Evolutionary conservation across 306 rosid genomes (phyloP).

Genomic region (Neltuma alba): DNA sequence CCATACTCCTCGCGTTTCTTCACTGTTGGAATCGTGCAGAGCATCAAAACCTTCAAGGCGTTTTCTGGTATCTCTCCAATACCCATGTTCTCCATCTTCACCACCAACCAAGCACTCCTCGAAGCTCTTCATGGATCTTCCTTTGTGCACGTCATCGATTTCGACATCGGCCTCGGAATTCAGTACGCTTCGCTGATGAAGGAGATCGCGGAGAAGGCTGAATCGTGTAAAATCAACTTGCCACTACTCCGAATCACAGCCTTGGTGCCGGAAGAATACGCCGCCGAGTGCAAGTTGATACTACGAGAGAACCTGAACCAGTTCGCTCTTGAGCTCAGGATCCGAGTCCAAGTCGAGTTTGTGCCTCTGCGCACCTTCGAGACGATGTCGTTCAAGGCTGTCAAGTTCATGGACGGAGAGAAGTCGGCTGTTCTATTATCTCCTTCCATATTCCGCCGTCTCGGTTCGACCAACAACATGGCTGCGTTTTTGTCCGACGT

Average conservation of each 20-base stretch:
- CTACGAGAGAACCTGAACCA: conserved; percentile 68
- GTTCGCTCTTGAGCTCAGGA: conserved; percentile 74
- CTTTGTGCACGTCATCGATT: conserved; percentile 73
- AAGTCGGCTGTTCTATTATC: conserved; percentile 68
- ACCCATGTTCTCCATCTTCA: conserved; percentile 84
- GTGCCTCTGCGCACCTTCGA: conserved; percentile 61
- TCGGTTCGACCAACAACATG: conserved; percentile 36
- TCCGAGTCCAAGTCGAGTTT: conserved; percentile 74
- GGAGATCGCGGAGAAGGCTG: conserved; percentile 68
- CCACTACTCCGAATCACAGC: conserved; percentile 76
- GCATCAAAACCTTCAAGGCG: conserved; percentile 66
- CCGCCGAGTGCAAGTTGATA: conserved; percentile 60
- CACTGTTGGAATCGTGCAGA: conserved; percentile 78
- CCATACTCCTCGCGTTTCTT: conserved; percentile 52
- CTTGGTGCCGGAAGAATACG: conserved; percentile 72
- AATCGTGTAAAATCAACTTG: conserved; percentile 27
- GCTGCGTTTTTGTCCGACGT: conserved; percentile 59
- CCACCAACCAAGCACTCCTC: conserved; percentile 83
- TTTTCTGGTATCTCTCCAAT: conserved; percentile 77
- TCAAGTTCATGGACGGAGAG: conserved; percentile 74
- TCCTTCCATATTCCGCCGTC: conserved; percentile 68
- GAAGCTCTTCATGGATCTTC: conserved; percentile 60
- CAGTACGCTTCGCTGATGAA: conserved; percentile 90
- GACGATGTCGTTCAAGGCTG: conserved; percentile 59
- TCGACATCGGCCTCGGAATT: conserved; percentile 83